A percentile compares a stretch with the other conserved stretches of the same genome.
phyloP scores from a whole-genome alignment of 2,329 filamentous ascomycete species.

The Colletotrichum cuscutae region DNA sequence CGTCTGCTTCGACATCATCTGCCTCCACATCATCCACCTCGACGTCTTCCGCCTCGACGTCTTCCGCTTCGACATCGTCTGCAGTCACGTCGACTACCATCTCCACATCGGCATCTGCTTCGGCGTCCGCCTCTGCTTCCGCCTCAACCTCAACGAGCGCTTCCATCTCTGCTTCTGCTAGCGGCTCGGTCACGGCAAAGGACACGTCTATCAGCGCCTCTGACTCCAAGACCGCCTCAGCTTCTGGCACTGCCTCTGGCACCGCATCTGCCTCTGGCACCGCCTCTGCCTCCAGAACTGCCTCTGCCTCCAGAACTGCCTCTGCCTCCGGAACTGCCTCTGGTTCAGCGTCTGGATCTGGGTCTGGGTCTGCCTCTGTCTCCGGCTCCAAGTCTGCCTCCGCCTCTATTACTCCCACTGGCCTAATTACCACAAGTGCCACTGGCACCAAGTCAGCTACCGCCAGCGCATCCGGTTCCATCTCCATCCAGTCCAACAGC shows the following conservation, averaged over 20 bases:
- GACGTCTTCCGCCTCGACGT: constrained; percentile 43
- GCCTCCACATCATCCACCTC: constrained; percentile 47
- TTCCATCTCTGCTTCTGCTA: neutral
- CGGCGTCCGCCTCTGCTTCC: constrained; percentile 11
- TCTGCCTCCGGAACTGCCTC: neutral
- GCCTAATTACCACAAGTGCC: neutral
- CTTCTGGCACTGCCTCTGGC: neutral
- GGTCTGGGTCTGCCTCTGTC: neutral
- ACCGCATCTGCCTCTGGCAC: neutral
- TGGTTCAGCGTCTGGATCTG: constrained; percentile 30
- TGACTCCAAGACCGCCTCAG: neutral
- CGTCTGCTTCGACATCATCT: constrained; percentile 42
- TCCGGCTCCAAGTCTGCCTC: neutral
- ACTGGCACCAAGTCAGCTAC: neutral
- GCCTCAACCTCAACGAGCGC: neutral
- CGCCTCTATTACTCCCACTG: neutral
- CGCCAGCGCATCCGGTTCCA: neutral
- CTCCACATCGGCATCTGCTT: constrained; percentile 34
- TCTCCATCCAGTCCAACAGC: neutral
- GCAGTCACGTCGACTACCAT: no score
- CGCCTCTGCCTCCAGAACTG: neutral
- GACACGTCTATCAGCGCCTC: constrained; percentile 41
- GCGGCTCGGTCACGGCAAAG: neutral
- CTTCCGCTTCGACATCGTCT: constrained; percentile 39
- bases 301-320: neutral